phyloP scores from a whole-genome alignment of 2,329 filamentous ascomycete genomes.

The Cadophora sp. region DNA sequence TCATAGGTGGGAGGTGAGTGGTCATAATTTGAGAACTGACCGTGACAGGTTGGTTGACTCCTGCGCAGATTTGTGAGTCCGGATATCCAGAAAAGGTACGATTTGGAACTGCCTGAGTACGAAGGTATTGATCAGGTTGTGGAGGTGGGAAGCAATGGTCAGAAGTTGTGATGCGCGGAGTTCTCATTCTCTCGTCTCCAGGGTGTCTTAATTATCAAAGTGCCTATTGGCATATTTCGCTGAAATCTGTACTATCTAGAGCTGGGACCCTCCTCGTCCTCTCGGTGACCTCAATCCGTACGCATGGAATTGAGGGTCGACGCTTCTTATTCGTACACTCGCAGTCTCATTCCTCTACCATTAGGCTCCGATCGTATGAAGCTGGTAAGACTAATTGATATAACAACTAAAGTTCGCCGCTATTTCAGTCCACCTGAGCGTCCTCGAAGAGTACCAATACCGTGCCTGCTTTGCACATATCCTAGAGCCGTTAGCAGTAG shows the following conservation, averaged over 20 bases:
- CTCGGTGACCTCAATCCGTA: not conserved
- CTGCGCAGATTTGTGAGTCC: constrained; percentile 75
- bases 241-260: not conserved
- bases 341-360: not conserved
- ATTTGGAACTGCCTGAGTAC: constrained; percentile 82
- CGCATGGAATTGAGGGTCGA: not conserved
- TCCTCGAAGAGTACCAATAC: constrained; percentile 76
- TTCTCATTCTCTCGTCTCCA: not conserved
- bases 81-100: constrained; percentile 83
- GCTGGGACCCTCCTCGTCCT: not conserved
- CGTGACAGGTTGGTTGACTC: not conserved
- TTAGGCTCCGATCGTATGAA: not conserved
- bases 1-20: constrained; percentile 80
- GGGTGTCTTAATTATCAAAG: too few relatives aligned
- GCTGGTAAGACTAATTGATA: too few relatives aligned
- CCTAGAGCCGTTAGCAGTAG: constrained; percentile 51
- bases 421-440: constrained; percentile 11
- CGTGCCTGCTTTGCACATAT: constrained; percentile 80
- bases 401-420: not conserved
- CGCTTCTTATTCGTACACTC: not conserved
- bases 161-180: constrained; percentile 57
- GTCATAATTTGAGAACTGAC: not conserved
- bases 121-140: constrained; percentile 88
- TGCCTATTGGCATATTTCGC: not conserved
- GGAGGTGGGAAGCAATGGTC: constrained; percentile 65